Evolutionary conservation across 495 filamentous ascomycete species (phyloP), one percentile per base, ranked within the genome.

Genomic region (Aspergillus carlsbadensis): DNA sequence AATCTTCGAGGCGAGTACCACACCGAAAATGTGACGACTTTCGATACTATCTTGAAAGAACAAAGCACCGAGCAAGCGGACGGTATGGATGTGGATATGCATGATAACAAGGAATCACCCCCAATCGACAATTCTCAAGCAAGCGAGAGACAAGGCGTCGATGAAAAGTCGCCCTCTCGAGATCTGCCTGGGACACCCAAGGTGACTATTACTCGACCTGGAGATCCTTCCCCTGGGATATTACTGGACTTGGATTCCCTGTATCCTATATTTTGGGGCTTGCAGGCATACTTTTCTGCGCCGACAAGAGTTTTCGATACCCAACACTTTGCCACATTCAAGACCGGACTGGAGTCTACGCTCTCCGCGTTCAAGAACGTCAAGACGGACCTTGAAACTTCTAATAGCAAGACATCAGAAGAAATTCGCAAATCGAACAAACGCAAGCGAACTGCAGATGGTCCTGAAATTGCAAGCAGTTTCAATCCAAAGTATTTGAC

Each of bases 401-500:
- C 73, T 34, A 67, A 70, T 42, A 72, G 79, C 18, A 87, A 81
- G 52, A 67, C 75, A 2, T 70, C 76, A 3, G 89, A 87, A 13
- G 86, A 90, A 22, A 68, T 70, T 39, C 80, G 83, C 34, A 79
- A 78, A 40, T 82, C 83, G 7, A 70, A 78, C n/a, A 95, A 95
- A 70, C 80, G 89, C 26, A 96, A 93, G 66, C 81, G 84, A 22
- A 72, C 64, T 34, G 80, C 81, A 29, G 81, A 86, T 40, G 76
- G 72, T 0, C 80, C 82, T 43, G 81, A 84, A 48, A 77, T 91
- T 42, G 80, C 86, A 31, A 88, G 85, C 65, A 87, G 81, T 20
- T 96, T 95, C 76, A 98, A 98, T 63, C 92, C 94, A 8, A 98
- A 97, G 65, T 99, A 98, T 70, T 79, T 99, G 10, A 99, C 94